These are phyloP conservation scores for Melaleuca quinquenervia DNA, from an alignment of 345 rosid genomes.

Conservation along the genomic window DNA sequence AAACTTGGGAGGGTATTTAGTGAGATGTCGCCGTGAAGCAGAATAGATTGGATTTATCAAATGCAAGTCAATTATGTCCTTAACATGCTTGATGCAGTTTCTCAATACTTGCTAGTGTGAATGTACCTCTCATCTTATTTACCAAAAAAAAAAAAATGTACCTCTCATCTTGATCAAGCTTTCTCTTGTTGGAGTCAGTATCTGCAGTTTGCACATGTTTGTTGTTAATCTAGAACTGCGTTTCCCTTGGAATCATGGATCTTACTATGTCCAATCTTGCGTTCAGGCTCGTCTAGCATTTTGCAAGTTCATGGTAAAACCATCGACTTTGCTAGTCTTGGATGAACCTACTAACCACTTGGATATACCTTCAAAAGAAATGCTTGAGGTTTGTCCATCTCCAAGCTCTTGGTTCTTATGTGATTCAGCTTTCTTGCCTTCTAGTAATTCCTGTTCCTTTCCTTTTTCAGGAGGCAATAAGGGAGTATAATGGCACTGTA, in stretches of 20 bases:
- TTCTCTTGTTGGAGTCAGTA: neutral
- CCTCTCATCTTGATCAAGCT: neutral
- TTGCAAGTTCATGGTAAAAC: slow-evolving; percentile 94
- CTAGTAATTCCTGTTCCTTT: neutral
- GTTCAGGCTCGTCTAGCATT: slow-evolving; percentile 90
- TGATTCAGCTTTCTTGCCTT: neutral
- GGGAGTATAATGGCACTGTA: slow-evolving; percentile 76
- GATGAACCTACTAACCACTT: slow-evolving; percentile 96
- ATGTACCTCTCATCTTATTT: neutral
- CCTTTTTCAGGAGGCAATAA: slow-evolving; percentile 72
- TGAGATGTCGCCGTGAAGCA: neutral
- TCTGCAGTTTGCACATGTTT: neutral
- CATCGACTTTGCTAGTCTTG: slow-evolving; percentile 70
- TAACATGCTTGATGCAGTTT: neutral
- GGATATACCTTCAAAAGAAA: slow-evolving; percentile 95
- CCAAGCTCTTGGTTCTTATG: neutral
- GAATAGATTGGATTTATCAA: neutral
- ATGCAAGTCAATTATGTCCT: neutral
- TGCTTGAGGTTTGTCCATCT: slow-evolving; percentile 68
- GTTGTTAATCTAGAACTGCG: neutral
- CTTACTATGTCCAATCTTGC: neutral
- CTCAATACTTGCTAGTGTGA: neutral
- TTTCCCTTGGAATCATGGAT: neutral
- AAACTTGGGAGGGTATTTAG: neutral
- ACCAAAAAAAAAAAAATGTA: too few relatives aligned